phyloP scores from a whole-genome alignment of 1,284 basidiomycete genomes.

The Cystobasidiaceae sp. region DNA sequence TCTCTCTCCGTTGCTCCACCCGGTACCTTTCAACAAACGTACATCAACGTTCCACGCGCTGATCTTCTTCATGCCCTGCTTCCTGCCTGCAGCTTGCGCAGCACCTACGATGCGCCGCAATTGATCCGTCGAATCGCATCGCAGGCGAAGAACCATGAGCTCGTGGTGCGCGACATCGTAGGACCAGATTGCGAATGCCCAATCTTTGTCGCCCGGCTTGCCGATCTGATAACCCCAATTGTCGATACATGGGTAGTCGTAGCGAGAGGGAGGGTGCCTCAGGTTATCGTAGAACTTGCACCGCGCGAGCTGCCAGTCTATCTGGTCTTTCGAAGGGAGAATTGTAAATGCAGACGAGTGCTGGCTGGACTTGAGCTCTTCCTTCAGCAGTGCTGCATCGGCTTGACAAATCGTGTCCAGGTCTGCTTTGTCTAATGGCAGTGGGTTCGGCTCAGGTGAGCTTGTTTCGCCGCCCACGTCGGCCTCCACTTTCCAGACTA shows the following conservation, averaged over 20 bases:
- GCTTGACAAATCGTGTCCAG: not conserved
- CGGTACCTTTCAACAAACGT: constrained; percentile 1
- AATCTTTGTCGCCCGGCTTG: not conserved
- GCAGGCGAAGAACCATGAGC: not conserved
- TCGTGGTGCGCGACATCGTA: not conserved
- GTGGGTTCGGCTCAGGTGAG: too few relatives aligned
- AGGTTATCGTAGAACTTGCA: constrained; percentile 8
- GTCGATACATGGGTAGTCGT: not conserved
- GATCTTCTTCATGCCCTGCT: constrained; percentile 19
- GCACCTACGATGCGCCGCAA: not conserved
- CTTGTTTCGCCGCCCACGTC: too few relatives aligned
- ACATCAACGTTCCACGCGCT: constrained; percentile 13
- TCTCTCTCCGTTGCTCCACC: not conserved
- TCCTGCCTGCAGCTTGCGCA: not conserved
- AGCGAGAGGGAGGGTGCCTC: not conserved
- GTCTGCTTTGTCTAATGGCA: not conserved
- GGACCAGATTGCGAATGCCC: constrained; percentile 23
- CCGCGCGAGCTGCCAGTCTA: constrained; percentile 6
- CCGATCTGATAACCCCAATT: constrained; percentile 17
- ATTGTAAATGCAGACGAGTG: constrained; percentile 7
- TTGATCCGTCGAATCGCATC: constrained; percentile 5
- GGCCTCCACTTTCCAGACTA: not conserved
- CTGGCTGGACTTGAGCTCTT: not conserved
- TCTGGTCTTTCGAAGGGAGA: constrained; percentile 1
- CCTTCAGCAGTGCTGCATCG: not conserved